Conservation (phyloP, 2,329 filamentous ascomycete species). For the Tolypocladium album region DNA sequence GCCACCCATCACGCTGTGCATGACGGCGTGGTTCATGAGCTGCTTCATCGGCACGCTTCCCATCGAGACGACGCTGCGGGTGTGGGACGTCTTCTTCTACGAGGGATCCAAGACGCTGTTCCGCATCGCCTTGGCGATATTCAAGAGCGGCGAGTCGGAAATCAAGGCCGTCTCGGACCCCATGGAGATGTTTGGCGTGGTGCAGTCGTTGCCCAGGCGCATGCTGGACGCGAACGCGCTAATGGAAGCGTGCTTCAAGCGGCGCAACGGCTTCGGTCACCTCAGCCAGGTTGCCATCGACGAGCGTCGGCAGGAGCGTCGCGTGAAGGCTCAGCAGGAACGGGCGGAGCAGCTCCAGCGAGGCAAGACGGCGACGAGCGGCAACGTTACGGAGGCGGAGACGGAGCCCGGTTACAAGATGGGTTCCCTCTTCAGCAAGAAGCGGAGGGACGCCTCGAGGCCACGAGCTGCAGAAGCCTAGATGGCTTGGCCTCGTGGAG, state of each 20-base stretch:
- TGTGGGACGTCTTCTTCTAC: conserved; percentile 95
- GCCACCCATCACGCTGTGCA: conserved; percentile 83
- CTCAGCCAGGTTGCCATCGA: conserved; percentile 77
- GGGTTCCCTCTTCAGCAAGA: conserved; percentile 34
- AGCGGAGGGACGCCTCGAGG: conserved; percentile 20
- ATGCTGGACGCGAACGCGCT: conserved; percentile 74
- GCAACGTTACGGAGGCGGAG: conserved; percentile 19
- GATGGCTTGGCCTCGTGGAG: neutral
- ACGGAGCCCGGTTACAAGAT: conserved; percentile 23
- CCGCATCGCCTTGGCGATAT: conserved; percentile 80
- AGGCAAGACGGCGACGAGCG: conserved; percentile 15
- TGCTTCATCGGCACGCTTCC: conserved; percentile 89
- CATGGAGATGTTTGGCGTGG: conserved; percentile 92
- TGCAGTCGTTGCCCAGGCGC: conserved; percentile 74
- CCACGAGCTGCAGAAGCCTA: conserved; percentile 6
- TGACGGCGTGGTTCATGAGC: conserved; percentile 97
- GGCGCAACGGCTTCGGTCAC: conserved; percentile 70
- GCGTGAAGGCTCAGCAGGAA: conserved; percentile 39
- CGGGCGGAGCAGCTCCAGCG: conserved; percentile 14
- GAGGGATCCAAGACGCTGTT: conserved; percentile 92
- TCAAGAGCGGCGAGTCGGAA: conserved; percentile 75
- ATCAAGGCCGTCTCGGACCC: conserved; percentile 73
- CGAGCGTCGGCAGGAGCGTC: conserved; percentile 58
- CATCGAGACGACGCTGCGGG: conserved; percentile 80
- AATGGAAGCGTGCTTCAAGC: conserved; percentile 73